Percentiles rank a stretch among this genome's conserved stretches.
phyloP scores from a whole-genome alignment of 441 rosid species.

The Populus hybrid region DNA sequence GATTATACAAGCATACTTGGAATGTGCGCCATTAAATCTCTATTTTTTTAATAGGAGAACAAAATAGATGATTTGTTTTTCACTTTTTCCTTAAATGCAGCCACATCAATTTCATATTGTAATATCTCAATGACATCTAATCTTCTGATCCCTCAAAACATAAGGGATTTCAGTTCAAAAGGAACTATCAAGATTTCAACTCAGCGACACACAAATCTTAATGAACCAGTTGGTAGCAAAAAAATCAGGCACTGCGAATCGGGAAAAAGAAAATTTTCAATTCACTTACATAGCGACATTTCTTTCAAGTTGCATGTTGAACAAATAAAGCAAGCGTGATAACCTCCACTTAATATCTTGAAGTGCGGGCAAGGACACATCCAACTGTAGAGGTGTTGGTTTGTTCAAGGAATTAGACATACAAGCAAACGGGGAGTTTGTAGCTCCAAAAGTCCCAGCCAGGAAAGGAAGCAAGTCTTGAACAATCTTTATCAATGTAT shows the following conservation, averaged over 20 bases:
- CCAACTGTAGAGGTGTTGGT: constrained; percentile 74
- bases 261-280: constrained; percentile 7
- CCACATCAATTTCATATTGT: background rate
- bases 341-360: constrained; percentile 70
- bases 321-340: constrained; percentile 67
- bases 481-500: constrained; percentile 32
- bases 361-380: constrained; percentile 70
- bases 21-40: background rate
- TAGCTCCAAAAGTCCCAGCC: constrained; percentile 37
- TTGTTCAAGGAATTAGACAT: constrained; percentile 73
- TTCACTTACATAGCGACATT: constrained; percentile 87
- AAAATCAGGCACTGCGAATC: constrained; percentile 2
- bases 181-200: background rate
- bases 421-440: constrained; percentile 62
- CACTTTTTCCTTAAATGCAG: background rate
- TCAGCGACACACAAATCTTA: background rate
- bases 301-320: constrained; percentile 88
- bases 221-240: background rate
- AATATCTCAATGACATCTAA: constrained; percentile 3
- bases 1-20: background rate
- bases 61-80: background rate
- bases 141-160: background rate
- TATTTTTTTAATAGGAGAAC: background rate
- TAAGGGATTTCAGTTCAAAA: background rate
- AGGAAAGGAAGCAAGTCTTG: constrained; percentile 36